phyloP scores from a whole-genome alignment of 192 early-diverging fungal genomes.

The Coemansia sp. region DNA sequence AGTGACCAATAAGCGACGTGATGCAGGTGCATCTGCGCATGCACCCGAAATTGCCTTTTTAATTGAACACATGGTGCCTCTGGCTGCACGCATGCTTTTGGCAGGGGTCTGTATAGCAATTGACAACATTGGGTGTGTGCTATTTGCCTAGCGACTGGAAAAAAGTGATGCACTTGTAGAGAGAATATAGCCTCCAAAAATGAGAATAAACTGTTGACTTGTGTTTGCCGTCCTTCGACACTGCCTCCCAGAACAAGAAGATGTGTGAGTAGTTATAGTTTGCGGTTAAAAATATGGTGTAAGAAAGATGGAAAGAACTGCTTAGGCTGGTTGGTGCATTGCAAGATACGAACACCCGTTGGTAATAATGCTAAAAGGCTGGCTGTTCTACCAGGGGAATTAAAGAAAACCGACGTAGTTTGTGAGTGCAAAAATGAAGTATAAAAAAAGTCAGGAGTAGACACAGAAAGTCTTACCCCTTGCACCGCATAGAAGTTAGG shows the following conservation, averaged over 20 bases:
- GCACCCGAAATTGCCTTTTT: not conserved
- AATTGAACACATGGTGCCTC: not conserved
- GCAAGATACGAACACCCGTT: constrained; percentile 1
- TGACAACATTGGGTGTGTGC: not conserved
- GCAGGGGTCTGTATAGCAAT: not conserved
- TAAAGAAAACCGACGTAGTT: not conserved
- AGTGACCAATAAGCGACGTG: constrained; percentile 24
- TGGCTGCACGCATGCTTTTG: not conserved
- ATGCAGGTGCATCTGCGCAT: not conserved
- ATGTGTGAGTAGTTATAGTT: not conserved
- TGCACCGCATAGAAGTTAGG: too few species aligned
- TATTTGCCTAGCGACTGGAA: not conserved
- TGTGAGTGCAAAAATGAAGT: not conserved
- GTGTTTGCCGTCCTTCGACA: too few species aligned
- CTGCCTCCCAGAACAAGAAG: not conserved
- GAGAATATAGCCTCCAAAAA: too few species aligned
- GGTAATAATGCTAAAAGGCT: too few species aligned
- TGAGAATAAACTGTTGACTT: too few species aligned
- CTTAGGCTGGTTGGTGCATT: constrained; percentile 35
- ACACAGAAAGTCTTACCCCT: too few species aligned
- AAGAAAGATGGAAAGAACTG: constrained; percentile 8
- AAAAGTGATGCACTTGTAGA: too few species aligned
- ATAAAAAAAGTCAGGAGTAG: not conserved
- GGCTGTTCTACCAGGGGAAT: not conserved
- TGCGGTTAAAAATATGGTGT: not conserved